A percentile compares a stretch with the other conserved stretches of the same genome.
Conservation (phyloP, 257 asterid species). For the Capsicum rhomboideum region DNA sequence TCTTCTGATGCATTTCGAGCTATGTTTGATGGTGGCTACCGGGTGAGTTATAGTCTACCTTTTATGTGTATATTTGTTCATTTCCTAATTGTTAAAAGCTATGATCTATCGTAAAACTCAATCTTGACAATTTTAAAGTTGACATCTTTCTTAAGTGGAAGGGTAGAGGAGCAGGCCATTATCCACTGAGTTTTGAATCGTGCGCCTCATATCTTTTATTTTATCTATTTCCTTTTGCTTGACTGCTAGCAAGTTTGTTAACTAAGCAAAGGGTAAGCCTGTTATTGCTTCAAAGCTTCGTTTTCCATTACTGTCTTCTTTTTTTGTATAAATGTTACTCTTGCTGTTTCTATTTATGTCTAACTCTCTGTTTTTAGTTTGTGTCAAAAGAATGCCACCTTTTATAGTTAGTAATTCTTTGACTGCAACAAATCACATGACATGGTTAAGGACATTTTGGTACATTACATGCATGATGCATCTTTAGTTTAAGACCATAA, state of each 20-base stretch:
- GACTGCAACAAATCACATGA: not conserved
- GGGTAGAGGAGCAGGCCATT: not conserved
- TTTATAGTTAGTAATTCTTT: not conserved
- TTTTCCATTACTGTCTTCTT: not conserved
- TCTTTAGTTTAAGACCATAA: not conserved
- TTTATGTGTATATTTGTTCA: not conserved
- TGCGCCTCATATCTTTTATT: not conserved
- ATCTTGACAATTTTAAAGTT: not conserved
- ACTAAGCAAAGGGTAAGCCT: not conserved
- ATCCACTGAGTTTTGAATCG: not conserved
- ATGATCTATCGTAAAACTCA: not conserved
- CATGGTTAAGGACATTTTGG: not conserved
- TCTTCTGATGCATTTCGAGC: conserved; percentile 99
- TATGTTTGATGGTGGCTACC: conserved; percentile 98
- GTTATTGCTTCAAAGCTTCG: not conserved
- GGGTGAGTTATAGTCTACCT: conserved; percentile 43
- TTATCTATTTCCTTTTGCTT: not conserved
- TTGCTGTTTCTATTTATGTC: not conserved
- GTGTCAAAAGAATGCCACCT: not conserved
- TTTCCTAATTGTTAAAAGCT: not conserved
- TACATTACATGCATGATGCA: not conserved
- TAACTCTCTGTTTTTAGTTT: not conserved
- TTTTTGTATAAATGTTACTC: not conserved
- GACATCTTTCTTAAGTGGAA: not conserved
- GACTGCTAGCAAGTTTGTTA: not conserved